phyloP scores from a whole-genome alignment of 2,329 filamentous ascomycete species.

The Orbilia ellipsospora region DNA sequence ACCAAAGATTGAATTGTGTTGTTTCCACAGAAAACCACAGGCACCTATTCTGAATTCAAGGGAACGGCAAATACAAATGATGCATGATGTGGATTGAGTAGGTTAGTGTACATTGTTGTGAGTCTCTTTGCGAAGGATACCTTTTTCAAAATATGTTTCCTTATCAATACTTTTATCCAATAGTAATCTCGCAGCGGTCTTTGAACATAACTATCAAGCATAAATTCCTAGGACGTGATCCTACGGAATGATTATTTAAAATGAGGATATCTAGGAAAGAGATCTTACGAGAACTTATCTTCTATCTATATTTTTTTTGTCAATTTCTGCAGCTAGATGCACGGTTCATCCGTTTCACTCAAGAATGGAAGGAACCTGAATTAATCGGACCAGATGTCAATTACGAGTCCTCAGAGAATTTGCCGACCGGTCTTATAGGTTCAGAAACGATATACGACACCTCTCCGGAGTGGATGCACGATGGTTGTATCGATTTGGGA shows the following conservation, averaged over 20 bases:
- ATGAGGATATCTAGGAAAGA: neutral
- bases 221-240: neutral
- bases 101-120: neutral
- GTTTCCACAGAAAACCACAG: too few species aligned
- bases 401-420: neutral
- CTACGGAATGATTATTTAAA: neutral
- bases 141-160: neutral
- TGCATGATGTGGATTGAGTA: neutral
- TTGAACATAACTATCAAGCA: neutral
- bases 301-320: neutral
- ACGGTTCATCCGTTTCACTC: neutral
- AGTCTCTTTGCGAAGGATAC: neutral
- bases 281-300: neutral
- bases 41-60: too few species aligned
- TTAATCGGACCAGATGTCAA: neutral
- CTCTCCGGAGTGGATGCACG: constrained; percentile 19
- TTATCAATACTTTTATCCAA: too few species aligned
- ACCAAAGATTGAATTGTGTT: too few species aligned
- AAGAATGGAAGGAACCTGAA: neutral
- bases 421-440: neutral
- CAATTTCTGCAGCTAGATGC: neutral
- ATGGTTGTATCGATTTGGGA: constrained; percentile 17
- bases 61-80: too few species aligned
- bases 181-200: neutral
- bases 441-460: constrained; percentile 13